Evolutionary conservation across 495 filamentous ascomycete species (phyloP).

Genomic region (Penicillium salamii): DNA sequence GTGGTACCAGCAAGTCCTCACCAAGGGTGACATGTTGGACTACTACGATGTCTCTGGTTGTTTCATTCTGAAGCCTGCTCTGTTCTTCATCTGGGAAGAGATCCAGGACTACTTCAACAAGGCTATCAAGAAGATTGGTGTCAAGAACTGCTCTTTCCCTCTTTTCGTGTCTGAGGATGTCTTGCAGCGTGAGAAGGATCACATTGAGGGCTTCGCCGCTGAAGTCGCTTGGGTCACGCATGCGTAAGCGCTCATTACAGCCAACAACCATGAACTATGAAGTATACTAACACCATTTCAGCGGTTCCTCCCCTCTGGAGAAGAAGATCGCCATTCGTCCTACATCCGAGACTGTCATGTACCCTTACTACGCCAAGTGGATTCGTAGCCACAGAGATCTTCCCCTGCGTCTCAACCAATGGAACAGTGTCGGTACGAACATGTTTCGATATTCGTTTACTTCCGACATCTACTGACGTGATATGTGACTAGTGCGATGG

Average conservation of each 20-base stretch:
- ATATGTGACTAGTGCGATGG: conserved; percentile 86
- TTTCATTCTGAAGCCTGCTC: conserved; percentile 84
- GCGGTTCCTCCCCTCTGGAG: conserved; percentile 83
- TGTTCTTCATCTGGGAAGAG: conserved; percentile 88
- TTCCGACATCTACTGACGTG: neutral
- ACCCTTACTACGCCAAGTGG: conserved; percentile 94
- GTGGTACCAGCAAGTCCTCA: conserved; percentile 96
- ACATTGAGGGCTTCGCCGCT: conserved; percentile 95
- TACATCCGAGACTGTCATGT: conserved; percentile 93
- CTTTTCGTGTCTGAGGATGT: conserved; percentile 91
- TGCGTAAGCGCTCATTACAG: conserved; percentile 56
- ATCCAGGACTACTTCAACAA: conserved; percentile 88
- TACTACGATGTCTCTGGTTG: conserved; percentile 94
- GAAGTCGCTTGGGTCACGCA: conserved; percentile 99
- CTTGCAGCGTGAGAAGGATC: conserved; percentile 90
- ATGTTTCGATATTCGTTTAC: neutral
- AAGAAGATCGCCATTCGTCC: conserved; percentile 94
- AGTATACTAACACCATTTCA: conserved; percentile 22
- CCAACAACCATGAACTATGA: neutral
- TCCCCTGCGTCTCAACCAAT: conserved; percentile 90
- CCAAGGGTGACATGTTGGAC: conserved; percentile 92
- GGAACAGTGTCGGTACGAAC: conserved; percentile 76
- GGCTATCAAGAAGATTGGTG: conserved; percentile 81
- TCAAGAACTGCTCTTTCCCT: conserved; percentile 93
- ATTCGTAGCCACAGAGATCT: conserved; percentile 92